A percentile compares a stretch with the other conserved stretches of the same genome.
phyloP scores from a whole-genome alignment of 331 rosid genomes.

The Malus hybrid region DNA sequence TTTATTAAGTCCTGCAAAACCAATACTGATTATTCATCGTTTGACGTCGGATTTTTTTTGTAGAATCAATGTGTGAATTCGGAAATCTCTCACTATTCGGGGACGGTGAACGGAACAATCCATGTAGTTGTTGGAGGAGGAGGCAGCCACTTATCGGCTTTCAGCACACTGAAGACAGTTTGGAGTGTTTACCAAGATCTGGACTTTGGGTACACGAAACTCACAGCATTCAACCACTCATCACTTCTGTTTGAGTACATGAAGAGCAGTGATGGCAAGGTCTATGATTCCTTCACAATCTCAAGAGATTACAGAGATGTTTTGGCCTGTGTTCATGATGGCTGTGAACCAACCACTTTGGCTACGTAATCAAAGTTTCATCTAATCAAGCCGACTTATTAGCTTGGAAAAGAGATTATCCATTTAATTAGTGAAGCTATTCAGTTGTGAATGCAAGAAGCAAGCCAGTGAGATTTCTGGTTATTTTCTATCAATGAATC shows the following conservation, averaged over 20 bases:
- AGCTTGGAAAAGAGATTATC: neutral
- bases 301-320: slow-evolving; percentile 20
- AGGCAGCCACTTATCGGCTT: slow-evolving; percentile 14
- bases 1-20: neutral
- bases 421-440: neutral
- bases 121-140: slow-evolving; percentile 25
- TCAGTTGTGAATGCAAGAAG: neutral
- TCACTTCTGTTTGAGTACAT: slow-evolving; percentile 16
- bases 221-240: slow-evolving; percentile 18
- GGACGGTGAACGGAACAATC: slow-evolving; percentile 22
- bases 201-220: slow-evolving; percentile 12
- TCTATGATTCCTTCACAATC: slow-evolving; percentile 24
- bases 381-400: neutral
- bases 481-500: neutral
- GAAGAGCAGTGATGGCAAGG: slow-evolving; percentile 22
- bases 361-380: slow-evolving; percentile 1
- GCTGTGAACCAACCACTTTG: slow-evolving; percentile 20
- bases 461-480: neutral
- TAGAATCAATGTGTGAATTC: slow-evolving; percentile 19
- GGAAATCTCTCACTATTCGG: slow-evolving; percentile 7
- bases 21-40: too few relatives aligned
- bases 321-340: slow-evolving; percentile 22
- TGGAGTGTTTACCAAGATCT: slow-evolving; percentile 18
- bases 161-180: neutral
- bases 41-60: neutral